These are phyloP conservation scores for Didymellaceae sp. DNA, from an alignment of 2,329 filamentous ascomycete species.

Conservation along the genomic window DNA sequence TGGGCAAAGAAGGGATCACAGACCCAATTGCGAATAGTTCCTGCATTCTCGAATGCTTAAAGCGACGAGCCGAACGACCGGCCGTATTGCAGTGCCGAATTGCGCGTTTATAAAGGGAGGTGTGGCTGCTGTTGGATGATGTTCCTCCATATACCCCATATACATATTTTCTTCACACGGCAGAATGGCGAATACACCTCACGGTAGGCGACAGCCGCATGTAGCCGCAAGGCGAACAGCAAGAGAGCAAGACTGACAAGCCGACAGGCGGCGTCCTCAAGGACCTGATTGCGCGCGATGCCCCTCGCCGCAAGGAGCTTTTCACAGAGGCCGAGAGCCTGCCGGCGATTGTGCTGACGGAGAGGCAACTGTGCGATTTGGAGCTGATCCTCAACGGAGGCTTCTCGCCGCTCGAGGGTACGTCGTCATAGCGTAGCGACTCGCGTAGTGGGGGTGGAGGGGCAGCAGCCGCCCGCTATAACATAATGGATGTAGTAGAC, in stretches of 20 bases:
- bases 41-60: slow-evolving; percentile 3
- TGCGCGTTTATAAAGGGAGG: slow-evolving; percentile 10
- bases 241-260: slow-evolving; percentile 5
- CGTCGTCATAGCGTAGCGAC: slow-evolving; percentile 36
- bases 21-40: slow-evolving; percentile 12
- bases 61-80: slow-evolving; percentile 20
- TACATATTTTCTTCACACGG: slow-evolving; percentile 5
- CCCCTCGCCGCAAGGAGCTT: slow-evolving; percentile 80
- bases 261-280: slow-evolving; percentile 77
- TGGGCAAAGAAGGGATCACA: slow-evolving; percentile 12
- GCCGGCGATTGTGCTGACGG: slow-evolving; percentile 81
- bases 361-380: slow-evolving; percentile 96
- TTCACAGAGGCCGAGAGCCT: slow-evolving; percentile 83
- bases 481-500: not conserved
- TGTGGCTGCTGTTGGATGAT: slow-evolving; percentile 10
- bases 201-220: slow-evolving; percentile 35
- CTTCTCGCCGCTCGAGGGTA: slow-evolving; percentile 97
- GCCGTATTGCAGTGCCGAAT: slow-evolving; percentile 8
- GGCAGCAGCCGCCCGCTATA: slow-evolving; percentile 4
- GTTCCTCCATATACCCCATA: slow-evolving; percentile 12
- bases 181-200: slow-evolving; percentile 59
- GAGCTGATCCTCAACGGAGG: slow-evolving; percentile 97
- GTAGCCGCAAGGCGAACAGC: not conserved
- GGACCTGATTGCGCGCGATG: slow-evolving; percentile 94
- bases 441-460: slow-evolving; percentile 6